Base-by-base conservation (phyloP, 371 early-diverging fungal genomes). In the Mucor circinelloides region DNA sequence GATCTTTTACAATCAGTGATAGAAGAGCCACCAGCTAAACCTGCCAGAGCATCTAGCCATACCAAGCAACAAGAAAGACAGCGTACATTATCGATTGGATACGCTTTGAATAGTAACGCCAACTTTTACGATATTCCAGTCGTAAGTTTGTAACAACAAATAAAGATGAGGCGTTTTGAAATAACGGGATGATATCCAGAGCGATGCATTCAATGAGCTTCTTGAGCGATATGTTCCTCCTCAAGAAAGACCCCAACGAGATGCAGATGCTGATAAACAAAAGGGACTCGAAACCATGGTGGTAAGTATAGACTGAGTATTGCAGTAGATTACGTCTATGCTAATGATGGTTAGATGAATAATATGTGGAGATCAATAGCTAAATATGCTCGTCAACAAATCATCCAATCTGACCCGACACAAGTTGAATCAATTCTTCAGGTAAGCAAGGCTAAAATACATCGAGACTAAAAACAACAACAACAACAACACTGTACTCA, bases 351-450 rank as follows among this genome's bases (percentile, higher is more conserved):
- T 6, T 73, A 85, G 86, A 76, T 84, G 75, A 85, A 83, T 50
- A 86, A 87, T 40, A 80, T 83, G 56, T 88, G 89, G 89, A 67
- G 87, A 32, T 76, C 86, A 0, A 79, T 87, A 66, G 81, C 89
- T 3, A 82, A 87, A 54, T 84, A 84, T 70, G 82, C 87, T 46
- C 76, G 85, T 27, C 76, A 84, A 32, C 83, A 83, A 50, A 78
- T 88, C 25, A 73, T 84, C 2, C 73, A 80, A 28, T 80, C 85
- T 8, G 76, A 77, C 27, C 73, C 85, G 5, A 44, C 68, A 13
- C 67, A 81, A 12, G 48, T 77, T 2, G 73, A 78, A 27, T 50
- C 57, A 1, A 78, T 80, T 31, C 66, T 81, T 31, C 62, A 77
- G 46, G 73, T 74, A 73, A 63, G 25, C 3, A 19, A 50, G 4